Base-by-base conservation (phyloP, 2,329 filamentous ascomycete genomes). In the Blumeriella jaapii region DNA sequence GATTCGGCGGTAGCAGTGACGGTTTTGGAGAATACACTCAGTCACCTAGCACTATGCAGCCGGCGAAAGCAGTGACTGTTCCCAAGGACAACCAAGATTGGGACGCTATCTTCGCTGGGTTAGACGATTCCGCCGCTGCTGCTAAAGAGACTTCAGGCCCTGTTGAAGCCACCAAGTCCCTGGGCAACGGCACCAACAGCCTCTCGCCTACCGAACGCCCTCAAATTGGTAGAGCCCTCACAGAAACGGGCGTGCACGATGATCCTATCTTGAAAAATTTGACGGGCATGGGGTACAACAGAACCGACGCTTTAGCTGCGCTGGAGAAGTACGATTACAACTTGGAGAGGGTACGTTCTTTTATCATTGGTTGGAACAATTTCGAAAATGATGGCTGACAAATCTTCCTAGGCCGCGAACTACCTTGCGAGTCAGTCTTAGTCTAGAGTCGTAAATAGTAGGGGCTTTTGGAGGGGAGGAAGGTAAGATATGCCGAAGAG, bases 271-370 rank as follows among this genome's bases (percentile, higher is more conserved):
- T 96, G 47, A 93, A 93, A 65, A 78, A 86, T 49, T 59, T 96
- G 53, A 93, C 84, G 1, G 70, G 74, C 7, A 94, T 96, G 86
- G 89, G 89, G 0, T 96, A 93, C 55, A 61, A 74, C 4, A 69
- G 89, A 18, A 63, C 67, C 6, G 76, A 83, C 32, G 82, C 85
- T 11, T 62, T 95, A 22, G 67, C 68, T 31, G 89, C 91, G 15
- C 62, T 96, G 55, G 89, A 96, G 65, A 87, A 89, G 59, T 94
- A 82, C 57, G 86, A 96, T 62, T 95, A 96, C 61, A 91, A 95
- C 58, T 70, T 95, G 56, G 86, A 94, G 61, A 85, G 83, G 74
- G 89, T 94, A 62, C 63, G 76, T 65, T 38, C 11, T 43, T n/a
- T 22, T 16, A 11, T 27, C 12, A 19, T 15, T 24, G 6, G 26